Base-by-base conservation (phyloP, 148 eudicot species). In the Diospyros lotus region DNA sequence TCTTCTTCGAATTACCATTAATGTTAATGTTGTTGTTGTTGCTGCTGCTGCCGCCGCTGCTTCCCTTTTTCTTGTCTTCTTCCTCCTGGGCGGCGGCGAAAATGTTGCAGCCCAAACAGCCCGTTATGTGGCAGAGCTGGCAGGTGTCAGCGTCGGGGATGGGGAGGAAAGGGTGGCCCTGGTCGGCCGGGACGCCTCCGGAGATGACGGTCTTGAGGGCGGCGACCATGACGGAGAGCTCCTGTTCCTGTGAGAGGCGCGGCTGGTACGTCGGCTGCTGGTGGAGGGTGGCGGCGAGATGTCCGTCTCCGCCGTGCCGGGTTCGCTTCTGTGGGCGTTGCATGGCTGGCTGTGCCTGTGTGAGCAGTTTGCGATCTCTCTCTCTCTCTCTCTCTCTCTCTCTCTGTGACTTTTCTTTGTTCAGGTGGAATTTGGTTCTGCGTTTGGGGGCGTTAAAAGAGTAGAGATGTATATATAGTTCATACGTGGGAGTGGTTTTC, bases 71-170 rank as follows among this genome's bases (percentile, higher is more conserved):
- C 28, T 28, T 28, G 28, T 60, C 9, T 65, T 4, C 4, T 69
- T 60, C 9, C 12, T 60, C 69, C 38, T 44, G 54, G 17, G 17
- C 44, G 5, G 64, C 71, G 6, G 38, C 75, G 64, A 74, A 83
- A 54, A 51, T 73, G 52, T 76, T 71, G 62, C 86, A 83, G 1
- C 86, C 86, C 58, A 83, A 66, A 39, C 86, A 83, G 4, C 81
- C 86, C 4, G 51, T 70, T 1, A 79, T 76, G 7, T 48, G 51
- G 65, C 86, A 83, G 4, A 74, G n/a, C 48, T 58, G 63, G 63
- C 86, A 80, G 4, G 85, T 76, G 51, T 80, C 83, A 4, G 66
- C 9, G 6, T 53, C 82, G 0, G 41, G 54, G 11, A 79, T 73
- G 1, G 72, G 28, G 6, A 72, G 58, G 7, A 79, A 3, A 5